Evolutionary conservation across 2,329 filamentous ascomycete species (phyloP).

Genomic region (Nigrospora sphaerica): DNA sequence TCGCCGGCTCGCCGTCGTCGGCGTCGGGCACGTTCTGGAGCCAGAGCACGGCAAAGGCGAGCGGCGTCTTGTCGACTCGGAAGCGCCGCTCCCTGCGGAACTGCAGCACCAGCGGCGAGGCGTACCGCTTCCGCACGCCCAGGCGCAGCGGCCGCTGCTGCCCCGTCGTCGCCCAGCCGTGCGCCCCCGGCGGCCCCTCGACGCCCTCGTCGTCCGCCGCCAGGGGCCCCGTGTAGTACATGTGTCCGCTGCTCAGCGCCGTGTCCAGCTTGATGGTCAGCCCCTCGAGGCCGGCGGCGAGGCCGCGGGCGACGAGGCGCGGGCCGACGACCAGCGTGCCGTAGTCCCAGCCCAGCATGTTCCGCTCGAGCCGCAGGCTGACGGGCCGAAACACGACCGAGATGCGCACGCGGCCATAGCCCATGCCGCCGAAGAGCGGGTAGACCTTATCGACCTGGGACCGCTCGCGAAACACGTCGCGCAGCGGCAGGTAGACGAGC

Average conservation of each 20-base stretch:
- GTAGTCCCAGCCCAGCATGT: constrained; percentile 1
- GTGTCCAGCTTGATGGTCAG: constrained; percentile 1
- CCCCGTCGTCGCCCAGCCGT: background rate
- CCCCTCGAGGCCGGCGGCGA: background rate
- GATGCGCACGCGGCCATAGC: constrained; percentile 1
- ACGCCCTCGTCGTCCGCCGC: too few relatives aligned
- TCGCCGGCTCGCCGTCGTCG: background rate
- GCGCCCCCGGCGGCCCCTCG: background rate
- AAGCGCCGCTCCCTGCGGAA: constrained; percentile 2
- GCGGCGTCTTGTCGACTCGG: background rate
- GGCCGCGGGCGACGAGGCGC: background rate
- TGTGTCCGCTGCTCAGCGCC: background rate
- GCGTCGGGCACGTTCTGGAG: background rate
- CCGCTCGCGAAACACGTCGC: background rate
- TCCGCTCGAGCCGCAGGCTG: background rate
- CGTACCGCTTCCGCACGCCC: constrained; percentile 1
- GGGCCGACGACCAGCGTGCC: background rate
- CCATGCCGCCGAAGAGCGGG: constrained; percentile 2
- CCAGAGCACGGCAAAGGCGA: constrained; percentile 1
- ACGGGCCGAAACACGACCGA: constrained; percentile 1
- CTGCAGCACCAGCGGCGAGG: background rate
- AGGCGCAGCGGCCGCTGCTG: background rate
- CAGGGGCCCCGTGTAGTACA: background rate
- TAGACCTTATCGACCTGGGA: constrained; percentile 1
- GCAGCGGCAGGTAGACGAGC: background rate